Base-by-base conservation (phyloP, 305 asterid genomes). In the Galium porrigens region DNA sequence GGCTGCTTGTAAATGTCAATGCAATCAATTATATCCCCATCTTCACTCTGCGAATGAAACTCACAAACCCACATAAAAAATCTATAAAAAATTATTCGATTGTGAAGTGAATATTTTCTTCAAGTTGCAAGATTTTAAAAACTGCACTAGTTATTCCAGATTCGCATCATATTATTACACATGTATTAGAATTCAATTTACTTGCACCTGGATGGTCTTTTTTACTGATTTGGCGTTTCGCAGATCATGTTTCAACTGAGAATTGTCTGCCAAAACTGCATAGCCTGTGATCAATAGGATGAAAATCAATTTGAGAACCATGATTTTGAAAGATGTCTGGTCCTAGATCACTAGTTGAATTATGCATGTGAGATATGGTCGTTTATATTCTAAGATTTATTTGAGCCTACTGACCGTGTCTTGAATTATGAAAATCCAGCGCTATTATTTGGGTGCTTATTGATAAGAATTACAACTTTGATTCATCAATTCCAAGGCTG, bases 1-100 rank as follows among this genome's bases (percentile, higher is more conserved):
- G 96, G 96, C 55, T 88, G 92, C 80, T 83, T 74, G 78, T 68
- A 70, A 37, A 88, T 86, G 52, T 77, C 84, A 56, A 86, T 33
- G 64, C 74, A 69, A 52, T 58, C 53, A 53, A 64, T 69, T 18
- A 65, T 56, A 60, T 58, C 65, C 12, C 48, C 75, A 69, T 63
- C 72, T 65, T 58, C 74, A 5, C 73, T 61, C 73, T 69, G 17
- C 3, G 0, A 51, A 22, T 36, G 39, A 36, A 36, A 36, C 9
- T 6, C 39, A 36, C 39, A 36, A 36, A 36, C 39, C 39, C 39
- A 36, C 39, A 33, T 34, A 1, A 36, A 36, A 36, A 36, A 36
- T 36, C 39, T 36, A 36, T 6, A 0, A 36, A 36, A 6, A 33
- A 33, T 4, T 33, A 33, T 33, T 33, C 37, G 39, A 17, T 20